Evolutionary conservation across 768 basidiomycete genomes (phyloP).

Genomic region (Terana coerulea): DNA sequence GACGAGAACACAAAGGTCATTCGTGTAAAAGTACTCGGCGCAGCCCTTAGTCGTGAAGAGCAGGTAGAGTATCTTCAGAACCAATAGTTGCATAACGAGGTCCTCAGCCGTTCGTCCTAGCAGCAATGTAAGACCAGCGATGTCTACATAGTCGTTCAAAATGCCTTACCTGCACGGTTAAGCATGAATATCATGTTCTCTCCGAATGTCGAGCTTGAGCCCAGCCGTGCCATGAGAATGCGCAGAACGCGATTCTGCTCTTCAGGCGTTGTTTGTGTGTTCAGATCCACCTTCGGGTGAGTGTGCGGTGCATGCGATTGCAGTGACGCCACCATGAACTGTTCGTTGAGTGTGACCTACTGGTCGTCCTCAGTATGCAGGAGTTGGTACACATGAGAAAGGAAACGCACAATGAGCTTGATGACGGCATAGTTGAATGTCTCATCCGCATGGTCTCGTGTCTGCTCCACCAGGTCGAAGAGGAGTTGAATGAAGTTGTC

Average conservation of each 20-base stretch:
- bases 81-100: conserved; percentile 89
- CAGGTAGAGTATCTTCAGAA: conserved; percentile 91
- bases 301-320: conserved; percentile 23
- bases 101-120: conserved; percentile 85
- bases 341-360: conserved; percentile 92
- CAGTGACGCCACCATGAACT: conserved; percentile 92
- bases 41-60: conserved; percentile 92
- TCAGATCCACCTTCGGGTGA: conserved; percentile 11
- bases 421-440: conserved; percentile 94
- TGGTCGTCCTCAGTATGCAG: conserved; percentile 12
- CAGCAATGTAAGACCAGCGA: background rate
- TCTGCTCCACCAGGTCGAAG: conserved; percentile 92
- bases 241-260: conserved; percentile 75
- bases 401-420: conserved; percentile 77
- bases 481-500: conserved; percentile 84
- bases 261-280: conserved; percentile 29
- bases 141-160: background rate
- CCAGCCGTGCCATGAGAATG: conserved; percentile 79
- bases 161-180: conserved; percentile 80
- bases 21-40: conserved; percentile 96
- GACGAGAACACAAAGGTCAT: conserved; percentile 92
- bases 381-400: background rate
- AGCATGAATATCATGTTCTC: conserved; percentile 99
- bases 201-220: conserved; percentile 91
- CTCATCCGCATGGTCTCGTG: conserved; percentile 84